phyloP scores from a whole-genome alignment of 2,329 filamentous ascomycete genomes.

The Fusarium ambrosium region DNA sequence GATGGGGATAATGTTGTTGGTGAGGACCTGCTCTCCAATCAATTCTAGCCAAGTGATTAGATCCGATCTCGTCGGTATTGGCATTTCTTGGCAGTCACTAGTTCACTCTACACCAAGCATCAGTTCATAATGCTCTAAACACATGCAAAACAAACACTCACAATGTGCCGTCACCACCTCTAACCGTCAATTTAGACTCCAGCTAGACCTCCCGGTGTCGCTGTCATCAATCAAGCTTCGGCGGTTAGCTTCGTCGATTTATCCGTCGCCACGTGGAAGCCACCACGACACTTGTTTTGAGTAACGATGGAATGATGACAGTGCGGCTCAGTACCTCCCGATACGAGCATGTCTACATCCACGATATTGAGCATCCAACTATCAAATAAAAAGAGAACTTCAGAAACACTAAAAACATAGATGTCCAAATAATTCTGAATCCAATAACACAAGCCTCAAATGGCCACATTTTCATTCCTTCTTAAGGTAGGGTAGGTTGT shows the following conservation, averaged over 20 bases:
- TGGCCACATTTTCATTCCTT: not conserved
- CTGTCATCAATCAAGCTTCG: not conserved
- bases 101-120: not conserved
- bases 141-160: not conserved
- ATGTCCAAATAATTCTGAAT: too few species aligned
- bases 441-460: not conserved
- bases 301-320: not conserved
- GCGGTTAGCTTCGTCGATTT: not conserved
- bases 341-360: not conserved
- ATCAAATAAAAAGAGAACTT: not conserved
- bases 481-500: not conserved
- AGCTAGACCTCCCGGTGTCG: not conserved
- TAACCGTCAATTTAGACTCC: not conserved
- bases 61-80: constrained; percentile 1
- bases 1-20: not conserved
- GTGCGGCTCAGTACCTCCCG: not conserved
- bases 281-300: not conserved
- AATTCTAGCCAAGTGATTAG: not conserved
- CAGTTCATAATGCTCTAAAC: not conserved
- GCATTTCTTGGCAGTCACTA: not conserved
- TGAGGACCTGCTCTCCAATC: not conserved
- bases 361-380: not conserved
- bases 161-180: not conserved
- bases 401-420: not conserved
- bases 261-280: not conserved